Evolutionary conservation across 352 stramenopile genomes (phyloP).

Genomic region (Pythium brassicae): DNA sequence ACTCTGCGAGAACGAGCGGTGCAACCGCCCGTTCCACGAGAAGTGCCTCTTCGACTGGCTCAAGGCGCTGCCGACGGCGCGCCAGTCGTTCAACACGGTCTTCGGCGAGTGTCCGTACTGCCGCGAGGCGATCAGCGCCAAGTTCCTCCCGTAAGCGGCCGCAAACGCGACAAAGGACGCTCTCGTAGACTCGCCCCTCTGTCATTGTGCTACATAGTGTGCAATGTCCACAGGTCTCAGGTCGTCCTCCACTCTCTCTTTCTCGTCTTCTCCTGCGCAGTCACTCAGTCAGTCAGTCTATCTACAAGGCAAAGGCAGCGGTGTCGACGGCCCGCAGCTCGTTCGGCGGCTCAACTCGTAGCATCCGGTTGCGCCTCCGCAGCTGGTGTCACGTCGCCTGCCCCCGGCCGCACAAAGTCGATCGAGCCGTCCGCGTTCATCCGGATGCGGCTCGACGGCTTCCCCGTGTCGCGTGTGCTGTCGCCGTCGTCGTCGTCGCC

Average conservation of each 20-base stretch:
- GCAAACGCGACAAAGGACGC: neutral
- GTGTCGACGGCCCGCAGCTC: too few species aligned
- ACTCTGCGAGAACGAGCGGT: constrained; percentile 83
- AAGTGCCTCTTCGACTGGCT: constrained; percentile 89
- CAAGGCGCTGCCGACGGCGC: constrained; percentile 80
- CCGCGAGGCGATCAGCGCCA: constrained; percentile 81
- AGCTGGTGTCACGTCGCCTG: neutral
- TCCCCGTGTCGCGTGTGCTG: constrained; percentile 23
- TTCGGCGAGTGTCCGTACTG: constrained; percentile 91
- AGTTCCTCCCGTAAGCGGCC: constrained; percentile 25
- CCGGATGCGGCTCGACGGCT: constrained; percentile 47
- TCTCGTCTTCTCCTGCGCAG: neutral
- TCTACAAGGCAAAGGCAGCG: neutral
- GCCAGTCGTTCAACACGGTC: constrained; percentile 87
- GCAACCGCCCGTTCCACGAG: constrained; percentile 82
- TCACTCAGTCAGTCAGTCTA: neutral
- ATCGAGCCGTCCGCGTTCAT: constrained; percentile 62
- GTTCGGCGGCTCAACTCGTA: too few species aligned
- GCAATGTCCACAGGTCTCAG: neutral
- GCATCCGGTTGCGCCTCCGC: too few species aligned
- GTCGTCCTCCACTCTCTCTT: neutral
- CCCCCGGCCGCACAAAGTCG: constrained; percentile 35
- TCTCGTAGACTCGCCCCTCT: neutral
- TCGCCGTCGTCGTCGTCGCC: constrained; percentile 11
- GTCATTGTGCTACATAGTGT: neutral